phyloP scores from a whole-genome alignment of 192 early-diverging fungal genomes.

The Podila minutissima region DNA sequence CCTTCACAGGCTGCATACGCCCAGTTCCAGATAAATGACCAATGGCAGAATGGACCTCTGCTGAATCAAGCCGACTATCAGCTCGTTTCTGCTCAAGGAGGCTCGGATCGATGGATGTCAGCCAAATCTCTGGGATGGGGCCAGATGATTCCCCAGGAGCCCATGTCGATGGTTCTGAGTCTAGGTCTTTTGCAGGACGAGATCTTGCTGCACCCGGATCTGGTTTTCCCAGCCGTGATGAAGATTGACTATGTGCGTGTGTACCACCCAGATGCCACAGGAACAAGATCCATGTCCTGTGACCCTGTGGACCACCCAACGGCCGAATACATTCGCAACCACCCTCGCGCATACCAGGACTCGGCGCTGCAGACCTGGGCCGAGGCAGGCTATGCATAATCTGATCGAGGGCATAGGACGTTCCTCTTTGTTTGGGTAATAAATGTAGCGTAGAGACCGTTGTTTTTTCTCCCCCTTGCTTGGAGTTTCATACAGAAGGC shows the following conservation, averaged over 20 bases:
- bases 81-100: not conserved
- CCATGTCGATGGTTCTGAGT: constrained; percentile 69
- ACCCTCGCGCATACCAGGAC: constrained; percentile 63
- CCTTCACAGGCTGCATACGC: not conserved
- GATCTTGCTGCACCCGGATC: constrained; percentile 11
- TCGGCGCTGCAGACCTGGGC: not conserved
- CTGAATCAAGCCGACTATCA: not conserved
- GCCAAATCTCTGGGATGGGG: constrained; percentile 53
- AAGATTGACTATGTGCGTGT: constrained; percentile 65
- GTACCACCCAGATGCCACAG: constrained; percentile 52
- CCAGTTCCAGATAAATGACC: constrained; percentile 2
- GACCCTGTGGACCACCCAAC: constrained; percentile 64
- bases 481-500: no score
- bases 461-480: no score
- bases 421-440: no score
- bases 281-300: constrained; percentile 60
- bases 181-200: constrained; percentile 61
- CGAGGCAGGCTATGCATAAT: no score
- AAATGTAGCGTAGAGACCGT: no score
- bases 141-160: constrained; percentile 61
- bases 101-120: constrained; percentile 16
- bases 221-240: constrained; percentile 60
- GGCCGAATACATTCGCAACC: constrained; percentile 61
- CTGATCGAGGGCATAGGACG: no score
- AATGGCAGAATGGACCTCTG: not conserved